Evolutionary conservation across 495 filamentous ascomycete species (phyloP), one percentile per base, ranked within the genome.

Genomic region (Opeltia flavorubescens): DNA sequence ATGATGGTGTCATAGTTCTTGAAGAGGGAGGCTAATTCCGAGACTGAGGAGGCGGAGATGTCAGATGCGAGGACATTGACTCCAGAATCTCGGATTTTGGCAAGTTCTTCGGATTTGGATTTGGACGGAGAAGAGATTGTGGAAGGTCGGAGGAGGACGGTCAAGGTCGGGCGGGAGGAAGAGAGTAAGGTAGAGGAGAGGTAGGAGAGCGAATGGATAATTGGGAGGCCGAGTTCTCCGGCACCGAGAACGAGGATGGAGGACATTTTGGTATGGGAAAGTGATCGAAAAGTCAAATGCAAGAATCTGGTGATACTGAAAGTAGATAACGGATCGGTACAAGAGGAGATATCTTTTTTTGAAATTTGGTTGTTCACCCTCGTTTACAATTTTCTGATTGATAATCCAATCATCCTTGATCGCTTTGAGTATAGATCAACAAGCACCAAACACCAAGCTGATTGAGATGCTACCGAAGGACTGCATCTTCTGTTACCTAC

Each of bases 201-300:
- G 4, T 43, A 6, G 43, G 60, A 48, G 18, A 84, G 63, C 43
- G 66, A 59, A 20, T 59, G 54, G 9, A 81, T 57, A 47, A 81
- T 64, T 9, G 75, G 59, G 9, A 61, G 59, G 43, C 77, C 78
- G 25, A 82, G 69, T 55, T 81, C 77, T 44, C 77, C 77, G 31
- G 71, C 70, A 45, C 77, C 77, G 51, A 83, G 62, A 29, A 81
- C 59, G 49, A 81, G 74, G 54, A 78, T 74, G 23, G 41, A 34
- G 29, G n/a, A n/a, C n/a, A n/a, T n/a, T n/a, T n/a, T n/a, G n/a
- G n/a, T n/a, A n/a, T n/a, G n/a, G n/a, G n/a, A n/a, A n/a, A n/a
- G n/a, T n/a, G n/a, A n/a, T n/a, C n/a, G n/a, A n/a, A n/a, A n/a
- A n/a, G n/a, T n/a, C n/a, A n/a, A n/a, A n/a, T n/a, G n/a, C n/a